phyloP scores from a whole-genome alignment of 331 rosid species.

The Spiraea crenata region DNA sequence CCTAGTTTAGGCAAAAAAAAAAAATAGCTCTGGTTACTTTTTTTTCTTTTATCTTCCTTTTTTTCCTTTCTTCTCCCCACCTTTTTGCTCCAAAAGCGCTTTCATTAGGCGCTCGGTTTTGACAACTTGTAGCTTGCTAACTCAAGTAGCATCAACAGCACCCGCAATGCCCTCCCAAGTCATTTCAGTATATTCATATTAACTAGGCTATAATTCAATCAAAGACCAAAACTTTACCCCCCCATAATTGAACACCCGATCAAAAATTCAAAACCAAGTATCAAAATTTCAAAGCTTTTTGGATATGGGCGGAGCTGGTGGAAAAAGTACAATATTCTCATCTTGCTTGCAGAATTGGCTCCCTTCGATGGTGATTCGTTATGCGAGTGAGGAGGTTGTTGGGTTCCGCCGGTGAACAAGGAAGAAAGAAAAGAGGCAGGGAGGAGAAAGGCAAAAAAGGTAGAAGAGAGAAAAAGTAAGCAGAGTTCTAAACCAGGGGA shows the following conservation, averaged over 20 bases:
- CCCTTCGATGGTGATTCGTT: no score
- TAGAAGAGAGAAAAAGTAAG: no score
- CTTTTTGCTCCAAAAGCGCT: slow-evolving; percentile 92
- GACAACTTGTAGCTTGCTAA: slow-evolving; percentile 78
- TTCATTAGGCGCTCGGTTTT: slow-evolving; percentile 96
- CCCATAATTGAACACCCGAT: neutral
- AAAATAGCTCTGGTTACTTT: no score
- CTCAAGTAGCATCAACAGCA: slow-evolving; percentile 80
- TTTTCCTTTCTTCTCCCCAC: no score
- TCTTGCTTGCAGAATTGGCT: no score
- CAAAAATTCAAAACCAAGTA: neutral
- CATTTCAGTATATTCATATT: slow-evolving; percentile 84
- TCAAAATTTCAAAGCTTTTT: neutral
- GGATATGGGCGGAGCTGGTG: slow-evolving; percentile 59
- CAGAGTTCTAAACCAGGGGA: no score
- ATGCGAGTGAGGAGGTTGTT: no score
- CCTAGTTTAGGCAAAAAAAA: no score
- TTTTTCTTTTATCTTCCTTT: no score
- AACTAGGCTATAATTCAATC: slow-evolving; percentile 49
- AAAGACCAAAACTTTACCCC: neutral
- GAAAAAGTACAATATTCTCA: slow-evolving; percentile 34
- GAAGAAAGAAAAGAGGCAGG: no score
- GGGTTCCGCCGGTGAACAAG: no score
- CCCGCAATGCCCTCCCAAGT: slow-evolving; percentile 93
- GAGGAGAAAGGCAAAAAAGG: no score